Conservation (phyloP, 768 basidiomycete genomes). For the Hypholoma sublateritium region DNA sequence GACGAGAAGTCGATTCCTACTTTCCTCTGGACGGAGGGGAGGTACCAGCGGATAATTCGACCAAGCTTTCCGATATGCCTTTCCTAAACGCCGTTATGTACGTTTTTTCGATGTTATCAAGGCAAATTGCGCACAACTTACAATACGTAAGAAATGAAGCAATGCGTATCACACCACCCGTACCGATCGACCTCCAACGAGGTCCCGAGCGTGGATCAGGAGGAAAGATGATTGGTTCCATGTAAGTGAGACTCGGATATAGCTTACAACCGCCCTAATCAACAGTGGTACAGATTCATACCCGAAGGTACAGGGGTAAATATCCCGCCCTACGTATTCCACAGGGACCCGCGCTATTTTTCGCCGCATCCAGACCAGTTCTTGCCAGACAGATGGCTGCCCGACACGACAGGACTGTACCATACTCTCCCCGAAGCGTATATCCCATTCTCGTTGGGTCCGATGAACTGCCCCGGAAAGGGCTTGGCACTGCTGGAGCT, state of each 20-base stretch:
- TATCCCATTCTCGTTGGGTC: slow-evolving; percentile 43
- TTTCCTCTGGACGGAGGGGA: slow-evolving; percentile 13
- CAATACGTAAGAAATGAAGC: slow-evolving; percentile 25
- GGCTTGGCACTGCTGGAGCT: slow-evolving; percentile 36
- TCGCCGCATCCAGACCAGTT: slow-evolving; percentile 33
- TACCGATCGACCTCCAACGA: slow-evolving; percentile 32
- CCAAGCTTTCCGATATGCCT: slow-evolving; percentile 21
- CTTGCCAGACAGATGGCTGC: slow-evolving; percentile 37
- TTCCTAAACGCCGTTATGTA: slow-evolving; percentile 37
- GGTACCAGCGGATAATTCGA: slow-evolving; percentile 12
- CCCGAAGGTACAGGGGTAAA: slow-evolving; percentile 39
- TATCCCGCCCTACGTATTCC: slow-evolving; percentile 32
- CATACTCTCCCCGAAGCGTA: slow-evolving; percentile 20
- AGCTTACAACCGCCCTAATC: background rate
- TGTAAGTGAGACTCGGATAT: slow-evolving; percentile 13
- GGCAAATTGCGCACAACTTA: slow-evolving; percentile 11
- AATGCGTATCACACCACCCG: slow-evolving; percentile 35
- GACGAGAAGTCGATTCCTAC: slow-evolving; percentile 25
- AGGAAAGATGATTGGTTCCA: slow-evolving; percentile 24
- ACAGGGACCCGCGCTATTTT: slow-evolving; percentile 40
- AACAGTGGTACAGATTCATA: slow-evolving; percentile 26
- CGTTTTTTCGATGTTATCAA: slow-evolving; percentile 20
- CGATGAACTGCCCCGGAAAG: slow-evolving; percentile 50
- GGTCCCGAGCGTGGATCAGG: slow-evolving; percentile 29
- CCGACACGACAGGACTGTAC: slow-evolving; percentile 2